phyloP scores from a whole-genome alignment of 441 rosid genomes.

The Bocquillonia castaneifolia region DNA sequence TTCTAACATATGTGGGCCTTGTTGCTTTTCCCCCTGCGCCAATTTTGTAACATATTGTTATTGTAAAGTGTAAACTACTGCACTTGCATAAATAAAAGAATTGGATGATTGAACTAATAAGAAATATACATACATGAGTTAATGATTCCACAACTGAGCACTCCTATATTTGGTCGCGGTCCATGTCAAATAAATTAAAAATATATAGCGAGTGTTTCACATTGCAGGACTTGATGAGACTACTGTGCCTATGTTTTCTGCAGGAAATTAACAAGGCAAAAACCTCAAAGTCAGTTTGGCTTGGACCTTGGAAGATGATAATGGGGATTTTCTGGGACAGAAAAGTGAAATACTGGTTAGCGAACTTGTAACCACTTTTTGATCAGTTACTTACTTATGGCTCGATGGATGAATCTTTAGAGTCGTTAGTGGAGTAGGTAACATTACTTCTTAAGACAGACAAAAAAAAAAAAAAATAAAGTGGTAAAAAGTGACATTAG shows the following conservation, averaged over 20 bases:
- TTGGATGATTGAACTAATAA: background rate
- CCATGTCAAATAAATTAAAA: background rate
- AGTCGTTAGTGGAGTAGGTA: constrained; percentile 18
- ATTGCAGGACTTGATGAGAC: background rate
- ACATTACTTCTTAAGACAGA: constrained; percentile 14
- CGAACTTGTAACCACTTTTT: background rate
- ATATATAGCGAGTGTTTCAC: background rate
- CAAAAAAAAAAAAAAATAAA: background rate
- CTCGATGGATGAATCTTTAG: background rate
- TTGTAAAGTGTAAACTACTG: too few relatives aligned
- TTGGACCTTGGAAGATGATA: too few relatives aligned
- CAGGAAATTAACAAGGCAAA: background rate
- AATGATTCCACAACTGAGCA: background rate
- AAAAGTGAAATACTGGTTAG: background rate
- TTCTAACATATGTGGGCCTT: background rate
- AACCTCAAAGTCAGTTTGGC: background rate
- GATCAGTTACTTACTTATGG: background rate
- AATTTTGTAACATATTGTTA: constrained; percentile 11
- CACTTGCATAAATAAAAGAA: too few relatives aligned
- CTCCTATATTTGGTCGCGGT: background rate
- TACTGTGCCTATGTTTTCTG: background rate
- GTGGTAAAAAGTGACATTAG: background rate
- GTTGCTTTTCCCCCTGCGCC: background rate
- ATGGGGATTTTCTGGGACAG: background rate
- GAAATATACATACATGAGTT: background rate